A percentile compares a stretch with the other conserved stretches of the same genome.
phyloP scores from a whole-genome alignment of 352 stramenopile species.

The Albugo laibachii region DNA sequence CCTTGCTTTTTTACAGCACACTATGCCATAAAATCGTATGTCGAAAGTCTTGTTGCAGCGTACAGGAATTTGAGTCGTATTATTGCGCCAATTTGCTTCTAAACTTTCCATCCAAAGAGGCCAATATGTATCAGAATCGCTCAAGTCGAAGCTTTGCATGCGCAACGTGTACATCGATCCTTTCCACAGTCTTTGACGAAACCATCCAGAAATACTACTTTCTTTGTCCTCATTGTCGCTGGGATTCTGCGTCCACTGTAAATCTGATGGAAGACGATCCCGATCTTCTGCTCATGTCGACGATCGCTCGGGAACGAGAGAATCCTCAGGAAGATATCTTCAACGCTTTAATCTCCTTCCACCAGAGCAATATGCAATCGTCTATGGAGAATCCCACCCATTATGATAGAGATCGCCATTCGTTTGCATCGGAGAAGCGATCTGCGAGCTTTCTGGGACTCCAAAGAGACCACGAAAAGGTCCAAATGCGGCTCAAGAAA shows the following conservation, averaged over 20 bases:
- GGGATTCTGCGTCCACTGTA: slow-evolving; percentile 47
- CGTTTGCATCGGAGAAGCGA: slow-evolving; percentile 16
- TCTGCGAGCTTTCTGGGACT: slow-evolving; percentile 31
- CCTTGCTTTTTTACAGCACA: slow-evolving; percentile 56
- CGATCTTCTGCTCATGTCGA: slow-evolving; percentile 67
- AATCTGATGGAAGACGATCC: slow-evolving; percentile 49
- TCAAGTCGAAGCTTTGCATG: slow-evolving; percentile 72
- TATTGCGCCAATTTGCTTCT: slow-evolving; percentile 72
- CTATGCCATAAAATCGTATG: slow-evolving; percentile 57
- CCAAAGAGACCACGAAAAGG: slow-evolving; percentile 70
- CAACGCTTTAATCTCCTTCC: slow-evolving; percentile 30
- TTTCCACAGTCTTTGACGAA: slow-evolving; percentile 56
- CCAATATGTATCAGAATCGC: slow-evolving; percentile 73
- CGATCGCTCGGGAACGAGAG: slow-evolving; percentile 55
- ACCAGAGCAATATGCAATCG: slow-evolving; percentile 2
- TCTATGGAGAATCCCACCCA: not conserved
- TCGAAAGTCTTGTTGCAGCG: slow-evolving; percentile 33
- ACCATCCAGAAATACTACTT: slow-evolving; percentile 45
- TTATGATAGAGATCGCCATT: slow-evolving; percentile 16
- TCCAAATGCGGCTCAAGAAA: slow-evolving; percentile 42
- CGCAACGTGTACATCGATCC: slow-evolving; percentile 28
- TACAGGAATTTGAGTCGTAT: slow-evolving; percentile 79
- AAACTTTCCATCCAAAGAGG: slow-evolving; percentile 77
- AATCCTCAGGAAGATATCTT: slow-evolving; percentile 51
- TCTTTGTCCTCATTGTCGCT: slow-evolving; percentile 64